These are phyloP conservation scores for Colletotrichum tofieldiae DNA, from an alignment of 2,329 filamentous ascomycete species.

Conservation along the genomic window DNA sequence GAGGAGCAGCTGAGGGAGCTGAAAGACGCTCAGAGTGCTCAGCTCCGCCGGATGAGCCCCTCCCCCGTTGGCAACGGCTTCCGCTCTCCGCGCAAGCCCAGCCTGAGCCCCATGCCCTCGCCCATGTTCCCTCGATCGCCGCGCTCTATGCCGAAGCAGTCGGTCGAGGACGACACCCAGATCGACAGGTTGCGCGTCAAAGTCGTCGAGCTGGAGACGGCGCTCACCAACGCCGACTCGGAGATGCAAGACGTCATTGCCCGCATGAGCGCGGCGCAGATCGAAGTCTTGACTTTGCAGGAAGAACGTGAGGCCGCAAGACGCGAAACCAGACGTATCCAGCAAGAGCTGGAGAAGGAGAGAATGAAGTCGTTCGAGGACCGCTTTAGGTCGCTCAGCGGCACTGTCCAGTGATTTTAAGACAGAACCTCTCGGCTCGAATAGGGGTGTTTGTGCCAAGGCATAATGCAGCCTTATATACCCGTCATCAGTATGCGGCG, in stretches of 20 bases:
- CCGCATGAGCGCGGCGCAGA: slow-evolving; percentile 85
- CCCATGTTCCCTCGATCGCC: slow-evolving; percentile 62
- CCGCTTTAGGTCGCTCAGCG: slow-evolving; percentile 54
- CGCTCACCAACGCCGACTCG: slow-evolving; percentile 70
- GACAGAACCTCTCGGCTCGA: background rate
- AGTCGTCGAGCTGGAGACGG: slow-evolving; percentile 88
- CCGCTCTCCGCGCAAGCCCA: slow-evolving; percentile 52
- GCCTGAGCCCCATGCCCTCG: slow-evolving; percentile 53
- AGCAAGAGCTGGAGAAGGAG: slow-evolving; percentile 77
- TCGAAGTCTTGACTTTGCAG: slow-evolving; percentile 86
- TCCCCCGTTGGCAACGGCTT: slow-evolving; percentile 47
- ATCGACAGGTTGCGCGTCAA: slow-evolving; percentile 83
- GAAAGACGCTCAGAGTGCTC: slow-evolving; percentile 82
- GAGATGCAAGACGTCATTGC: slow-evolving; percentile 89
- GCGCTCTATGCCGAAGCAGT: slow-evolving; percentile 71
- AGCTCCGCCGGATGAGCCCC: slow-evolving; percentile 82
- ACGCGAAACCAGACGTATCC: slow-evolving; percentile 78
- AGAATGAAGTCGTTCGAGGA: slow-evolving; percentile 67
- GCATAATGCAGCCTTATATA: slow-evolving; percentile 33
- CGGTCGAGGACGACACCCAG: slow-evolving; percentile 80
- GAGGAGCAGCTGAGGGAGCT: slow-evolving; percentile 87
- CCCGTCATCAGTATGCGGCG: slow-evolving; percentile 36
- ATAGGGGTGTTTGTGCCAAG: slow-evolving; percentile 37
- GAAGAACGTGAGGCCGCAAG: slow-evolving; percentile 82
- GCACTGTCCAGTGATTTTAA: slow-evolving; percentile 42